phyloP scores from a whole-genome alignment of 768 basidiomycete genomes.

The Daedaleopsis sinensis region DNA sequence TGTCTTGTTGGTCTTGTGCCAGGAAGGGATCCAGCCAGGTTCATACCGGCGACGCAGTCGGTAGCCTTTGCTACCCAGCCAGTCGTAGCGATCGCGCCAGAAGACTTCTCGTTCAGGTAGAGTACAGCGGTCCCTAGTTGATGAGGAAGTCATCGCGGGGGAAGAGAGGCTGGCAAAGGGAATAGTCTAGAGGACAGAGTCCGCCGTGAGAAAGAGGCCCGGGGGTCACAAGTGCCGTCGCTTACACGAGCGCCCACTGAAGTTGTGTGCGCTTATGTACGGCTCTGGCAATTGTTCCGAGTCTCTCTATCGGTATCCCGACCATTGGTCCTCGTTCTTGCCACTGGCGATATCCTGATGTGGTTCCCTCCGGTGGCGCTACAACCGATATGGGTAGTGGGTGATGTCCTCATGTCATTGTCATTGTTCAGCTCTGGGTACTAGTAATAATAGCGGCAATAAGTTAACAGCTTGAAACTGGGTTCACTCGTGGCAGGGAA shows the following conservation, averaged over 20 bases:
- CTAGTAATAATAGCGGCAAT: too few relatives aligned
- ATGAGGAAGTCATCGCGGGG: too few relatives aligned
- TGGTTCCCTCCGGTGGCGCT: not conserved
- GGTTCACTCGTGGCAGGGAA: slow-evolving; percentile 31
- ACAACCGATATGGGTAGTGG: slow-evolving; percentile 8
- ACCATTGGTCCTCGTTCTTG: slow-evolving; percentile 36
- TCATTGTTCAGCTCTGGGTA: slow-evolving; percentile 12
- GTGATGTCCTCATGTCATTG: slow-evolving; percentile 26
- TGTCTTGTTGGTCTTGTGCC: slow-evolving; percentile 1
- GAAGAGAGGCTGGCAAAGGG: too few relatives aligned
- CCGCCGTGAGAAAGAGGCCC: not conserved
- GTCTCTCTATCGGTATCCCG: not conserved
- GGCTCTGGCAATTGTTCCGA: too few relatives aligned
- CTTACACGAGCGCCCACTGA: too few relatives aligned
- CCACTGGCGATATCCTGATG: too few relatives aligned
- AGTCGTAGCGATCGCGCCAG: slow-evolving; percentile 16
- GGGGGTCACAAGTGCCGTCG: too few relatives aligned
- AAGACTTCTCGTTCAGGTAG: not conserved
- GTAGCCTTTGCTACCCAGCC: slow-evolving; percentile 16
- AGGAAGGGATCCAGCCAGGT: slow-evolving; percentile 17
- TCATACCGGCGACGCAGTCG: slow-evolving; percentile 12
- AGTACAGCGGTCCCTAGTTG: too few relatives aligned
- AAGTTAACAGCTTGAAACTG: too few relatives aligned
- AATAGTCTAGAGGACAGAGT: too few relatives aligned
- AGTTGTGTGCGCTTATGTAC: not conserved